Base-by-base conservation (phyloP, 148 eudicot genomes). In the Pouteria glomerata region DNA sequence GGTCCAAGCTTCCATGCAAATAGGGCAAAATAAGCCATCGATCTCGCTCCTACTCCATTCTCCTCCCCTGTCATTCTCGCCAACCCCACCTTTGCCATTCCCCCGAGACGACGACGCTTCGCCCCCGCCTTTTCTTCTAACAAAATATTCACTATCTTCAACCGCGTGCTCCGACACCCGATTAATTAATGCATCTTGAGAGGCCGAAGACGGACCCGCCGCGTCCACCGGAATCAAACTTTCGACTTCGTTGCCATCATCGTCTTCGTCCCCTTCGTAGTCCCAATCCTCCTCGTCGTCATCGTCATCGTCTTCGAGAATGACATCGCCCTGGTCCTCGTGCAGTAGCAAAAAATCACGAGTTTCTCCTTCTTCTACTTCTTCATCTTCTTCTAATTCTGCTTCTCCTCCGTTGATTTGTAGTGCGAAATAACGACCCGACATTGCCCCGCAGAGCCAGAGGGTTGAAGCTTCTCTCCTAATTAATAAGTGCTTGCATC, bases 1-100 rank as follows among this genome's bases (percentile, higher is more conserved):
- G 56, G 84, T 74, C 96, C 96, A 93, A 72, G 86, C 80, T 14
- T 87, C 94, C 82, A 85, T 81, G 75, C 98, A 93, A 76, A 93
- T 90, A 26, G 98, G 79, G 78, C 96, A 93, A 77, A 63, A 76
- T 45, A 87, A 52, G 5, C 98, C 98, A 19, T 90, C 98, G 34
- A 86, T 71, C 10, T 88, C 87, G 64, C 71, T 70, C 70, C 73
- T 62, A 69, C 68, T 73, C 77, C 76, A 79, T 55, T 62, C 80
- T 13, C 57, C 71, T 26, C 50, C 75, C 34, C 62, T 44, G 6
- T 23, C 74, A 45, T 31, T 35, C n/a, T 34, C 39, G 31, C 57
- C 74, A 34, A 6, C 31, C 23, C 56, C 71, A 50, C 12, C 52
- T 66, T 31, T 65, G 8, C 63, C 6, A 41, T 27, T 61, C 29